phyloP scores from a whole-genome alignment of 768 basidiomycete genomes.

The Boletus pseudopeckii region DNA sequence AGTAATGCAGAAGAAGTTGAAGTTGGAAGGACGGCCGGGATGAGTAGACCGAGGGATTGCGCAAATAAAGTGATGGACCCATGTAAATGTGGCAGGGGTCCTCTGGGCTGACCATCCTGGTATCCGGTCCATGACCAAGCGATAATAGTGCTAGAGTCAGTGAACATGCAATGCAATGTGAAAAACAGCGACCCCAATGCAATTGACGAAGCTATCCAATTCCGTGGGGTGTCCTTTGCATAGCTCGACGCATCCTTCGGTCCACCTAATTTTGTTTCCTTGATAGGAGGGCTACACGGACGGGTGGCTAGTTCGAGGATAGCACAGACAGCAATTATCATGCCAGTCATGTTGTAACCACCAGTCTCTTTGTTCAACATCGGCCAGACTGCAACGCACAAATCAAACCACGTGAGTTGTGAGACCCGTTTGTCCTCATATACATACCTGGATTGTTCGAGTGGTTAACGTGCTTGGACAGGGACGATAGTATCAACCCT shows the following conservation, averaged over 20 bases:
- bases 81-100: slow-evolving; percentile 71
- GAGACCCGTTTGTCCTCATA: not conserved
- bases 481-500: slow-evolving; percentile 62
- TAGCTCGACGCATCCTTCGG: not conserved
- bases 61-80: slow-evolving; percentile 65
- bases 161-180: slow-evolving; percentile 65
- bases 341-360: slow-evolving; percentile 67
- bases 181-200: slow-evolving; percentile 70
- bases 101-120: slow-evolving; percentile 52
- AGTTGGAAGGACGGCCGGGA: slow-evolving; percentile 35
- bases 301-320: slow-evolving; percentile 54
- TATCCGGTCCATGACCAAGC: slow-evolving; percentile 94
- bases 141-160: slow-evolving; percentile 74
- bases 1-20: slow-evolving; percentile 27
- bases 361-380: slow-evolving; percentile 63
- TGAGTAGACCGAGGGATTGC: slow-evolving; percentile 53
- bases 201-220: slow-evolving; percentile 44
- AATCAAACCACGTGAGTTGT: not conserved
- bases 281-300: slow-evolving; percentile 17
- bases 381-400: slow-evolving; percentile 61
- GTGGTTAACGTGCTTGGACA: slow-evolving; percentile 75
- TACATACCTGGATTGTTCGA: slow-evolving; percentile 71
- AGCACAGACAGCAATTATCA: slow-evolving; percentile 55
- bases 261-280: not conserved
- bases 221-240: slow-evolving; percentile 10